Base-by-base conservation (phyloP, 2,329 filamentous ascomycete genomes). In the Dendryphion nanum region DNA sequence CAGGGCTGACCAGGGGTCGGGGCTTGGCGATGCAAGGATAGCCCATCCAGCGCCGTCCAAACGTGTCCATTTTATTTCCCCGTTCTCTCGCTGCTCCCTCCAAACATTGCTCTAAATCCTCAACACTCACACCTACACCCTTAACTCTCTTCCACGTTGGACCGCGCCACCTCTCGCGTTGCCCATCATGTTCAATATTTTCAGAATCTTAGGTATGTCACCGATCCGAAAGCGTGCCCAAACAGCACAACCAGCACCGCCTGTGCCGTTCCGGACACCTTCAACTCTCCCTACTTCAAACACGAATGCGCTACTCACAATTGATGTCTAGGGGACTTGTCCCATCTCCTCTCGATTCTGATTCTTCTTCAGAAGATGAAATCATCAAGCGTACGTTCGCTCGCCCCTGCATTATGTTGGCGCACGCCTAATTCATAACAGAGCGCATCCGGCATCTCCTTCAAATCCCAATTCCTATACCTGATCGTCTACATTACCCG, bases 341-440 rank as follows among this genome's bases (percentile, higher is more conserved):
- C 89, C 75, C 93, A 98, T 76, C 74, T 98, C 57, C 77, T 85
- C 48, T 97, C 91, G 37, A 95, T 98, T 64, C 77, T 95, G 57
- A 95, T 98, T 57, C 76, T 98, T 45, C 77, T 98, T 47, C 89
- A 95, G 66, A 98, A 98, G 77, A 98, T 98, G 89, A 83, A 84
- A 57, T 70, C 67, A 40, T 83, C 93, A 31, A 95, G 88, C 64
- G 91, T 96, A 76, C 45, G 82, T 68, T 13, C n/a, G 5, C 26
- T 6, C 18, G 10, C 15, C 10, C 15, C 24, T 33, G 12, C 32
- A 33, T 8, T 21, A 28, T 5, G 14, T 12, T 18, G 28, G 37
- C 44, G 38, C 45, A 40, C 24, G 28, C 21, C 47, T 57, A 46
- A 58, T 44, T 13, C 30, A 23, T 24, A 39, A 4, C 41, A 96